phyloP scores from a whole-genome alignment of 805 yeast species.

The Yamadazyma nakazawae region DNA sequence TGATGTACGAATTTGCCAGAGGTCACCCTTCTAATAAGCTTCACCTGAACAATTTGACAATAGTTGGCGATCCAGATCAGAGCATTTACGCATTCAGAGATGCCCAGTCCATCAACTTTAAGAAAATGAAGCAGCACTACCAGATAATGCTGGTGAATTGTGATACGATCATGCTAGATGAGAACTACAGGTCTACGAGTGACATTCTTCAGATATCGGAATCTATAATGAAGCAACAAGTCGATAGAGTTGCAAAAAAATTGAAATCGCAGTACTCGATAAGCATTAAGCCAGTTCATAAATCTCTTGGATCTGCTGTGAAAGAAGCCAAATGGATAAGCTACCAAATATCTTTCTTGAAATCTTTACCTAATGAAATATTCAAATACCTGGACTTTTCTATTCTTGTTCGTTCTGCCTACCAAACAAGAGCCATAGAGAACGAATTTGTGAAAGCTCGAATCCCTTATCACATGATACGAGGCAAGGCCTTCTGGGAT shows the following conservation, averaged over 20 bases:
- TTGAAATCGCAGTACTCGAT: slow-evolving; percentile 45
- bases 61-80: slow-evolving; percentile 97
- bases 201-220: slow-evolving; percentile 66
- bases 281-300: slow-evolving; percentile 47
- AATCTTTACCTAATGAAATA: slow-evolving; percentile 39
- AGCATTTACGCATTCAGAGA: slow-evolving; percentile 86
- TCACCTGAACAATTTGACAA: slow-evolving; percentile 58
- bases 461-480: slow-evolving; percentile 65
- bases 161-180: slow-evolving; percentile 44
- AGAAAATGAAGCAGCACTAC: slow-evolving; percentile 47
- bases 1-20: slow-evolving; percentile 50
- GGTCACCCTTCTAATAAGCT: slow-evolving; percentile 29
- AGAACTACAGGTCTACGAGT: slow-evolving; percentile 80
- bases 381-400: slow-evolving; percentile 62
- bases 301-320: slow-evolving; percentile 36
- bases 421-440: slow-evolving; percentile 62
- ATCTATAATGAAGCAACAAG: slow-evolving; percentile 58
- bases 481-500: slow-evolving; percentile 81
- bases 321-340: slow-evolving; percentile 61
- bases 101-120: slow-evolving; percentile 70
- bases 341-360: slow-evolving; percentile 49
- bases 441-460: slow-evolving; percentile 50
- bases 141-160: slow-evolving; percentile 15
- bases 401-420: slow-evolving; percentile 63
- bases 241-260: slow-evolving; percentile 39